Percentiles rank a stretch among this genome's conserved stretches.
phyloP scores from a whole-genome alignment of 805 yeast species.

The Metschnikowia borealis region DNA sequence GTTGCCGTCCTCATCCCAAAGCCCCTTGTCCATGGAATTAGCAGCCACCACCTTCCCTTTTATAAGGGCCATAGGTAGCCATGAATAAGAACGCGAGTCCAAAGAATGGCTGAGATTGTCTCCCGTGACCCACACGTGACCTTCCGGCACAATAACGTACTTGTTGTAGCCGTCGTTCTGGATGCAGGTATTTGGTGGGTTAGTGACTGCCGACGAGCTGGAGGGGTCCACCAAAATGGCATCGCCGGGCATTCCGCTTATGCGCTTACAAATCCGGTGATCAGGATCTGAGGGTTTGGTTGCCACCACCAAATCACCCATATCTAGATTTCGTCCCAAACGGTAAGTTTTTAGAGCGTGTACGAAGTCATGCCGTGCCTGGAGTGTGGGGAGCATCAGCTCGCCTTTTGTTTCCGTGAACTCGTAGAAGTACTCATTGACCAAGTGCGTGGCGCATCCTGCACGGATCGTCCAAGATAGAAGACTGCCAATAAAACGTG shows the following conservation, averaged over 20 bases:
- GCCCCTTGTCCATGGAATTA: constrained; percentile 45
- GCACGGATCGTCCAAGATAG: constrained; percentile 54
- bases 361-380: constrained; percentile 71
- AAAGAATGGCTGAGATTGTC: constrained; percentile 84
- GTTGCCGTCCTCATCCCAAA: constrained; percentile 32
- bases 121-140: constrained; percentile 97
- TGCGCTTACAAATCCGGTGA: constrained; percentile 84
- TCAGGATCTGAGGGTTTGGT: constrained; percentile 85
- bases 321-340: constrained; percentile 58
- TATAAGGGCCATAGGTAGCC: constrained; percentile 83
- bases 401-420: constrained; percentile 85
- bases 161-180: constrained; percentile 44
- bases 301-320: constrained; percentile 89
- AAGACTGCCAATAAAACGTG: constrained; percentile 30
- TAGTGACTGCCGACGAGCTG: constrained; percentile 42
- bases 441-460: constrained; percentile 62
- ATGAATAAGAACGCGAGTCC: constrained; percentile 86
- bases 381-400: constrained; percentile 90
- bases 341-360: constrained; percentile 64
- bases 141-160: constrained; percentile 78
- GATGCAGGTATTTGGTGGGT: constrained; percentile 22
- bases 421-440: constrained; percentile 65
- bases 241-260: constrained; percentile 97
- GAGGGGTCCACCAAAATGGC: constrained; percentile 77
- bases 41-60: constrained; percentile 85